These are phyloP conservation scores for Colletotrichum costaricense DNA, from an alignment of 2,329 filamentous ascomycete species.

Conservation along the genomic window DNA sequence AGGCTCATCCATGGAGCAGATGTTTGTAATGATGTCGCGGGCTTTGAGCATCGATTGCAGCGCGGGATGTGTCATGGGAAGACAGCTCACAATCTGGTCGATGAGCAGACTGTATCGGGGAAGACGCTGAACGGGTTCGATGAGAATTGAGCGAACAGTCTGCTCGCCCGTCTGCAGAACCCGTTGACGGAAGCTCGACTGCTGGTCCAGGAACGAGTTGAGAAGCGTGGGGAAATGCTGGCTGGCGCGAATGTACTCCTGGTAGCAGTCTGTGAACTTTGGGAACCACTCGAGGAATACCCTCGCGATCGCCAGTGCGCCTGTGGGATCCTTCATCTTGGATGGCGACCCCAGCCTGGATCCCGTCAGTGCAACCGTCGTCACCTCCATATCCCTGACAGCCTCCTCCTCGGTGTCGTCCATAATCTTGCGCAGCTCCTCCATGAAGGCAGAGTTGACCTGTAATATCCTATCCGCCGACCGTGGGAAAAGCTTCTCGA, in stretches of 20 bases:
- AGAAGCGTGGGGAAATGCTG: constrained; percentile 87
- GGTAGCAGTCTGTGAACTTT: constrained; percentile 89
- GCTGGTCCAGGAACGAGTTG: constrained; percentile 80
- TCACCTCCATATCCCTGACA: constrained; percentile 77
- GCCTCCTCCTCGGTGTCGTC: constrained; percentile 87
- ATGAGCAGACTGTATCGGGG: constrained; percentile 96
- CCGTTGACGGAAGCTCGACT: constrained; percentile 84
- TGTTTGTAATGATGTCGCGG: constrained; percentile 93
- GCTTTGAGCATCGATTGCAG: constrained; percentile 86
- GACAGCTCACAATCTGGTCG: constrained; percentile 89
- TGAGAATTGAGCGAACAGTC: constrained; percentile 87
- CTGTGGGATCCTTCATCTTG: constrained; percentile 77
- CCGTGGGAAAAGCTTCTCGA: constrained; percentile 83
- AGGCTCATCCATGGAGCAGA: constrained; percentile 89
- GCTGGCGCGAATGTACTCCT: constrained; percentile 92
- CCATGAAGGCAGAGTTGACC: constrained; percentile 84
- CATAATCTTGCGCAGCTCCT: constrained; percentile 79
- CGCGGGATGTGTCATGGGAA: constrained; percentile 88
- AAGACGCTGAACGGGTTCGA: constrained; percentile 94
- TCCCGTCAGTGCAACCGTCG: constrained; percentile 53
- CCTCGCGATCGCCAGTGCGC: constrained; percentile 81
- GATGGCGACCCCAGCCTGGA: constrained; percentile 57
- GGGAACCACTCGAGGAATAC: constrained; percentile 93
- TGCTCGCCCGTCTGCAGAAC: constrained; percentile 91
- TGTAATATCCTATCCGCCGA: constrained; percentile 85